phyloP scores from a whole-genome alignment of 2,329 filamentous ascomycete genomes.

The Ophiostoma sp. region DNA sequence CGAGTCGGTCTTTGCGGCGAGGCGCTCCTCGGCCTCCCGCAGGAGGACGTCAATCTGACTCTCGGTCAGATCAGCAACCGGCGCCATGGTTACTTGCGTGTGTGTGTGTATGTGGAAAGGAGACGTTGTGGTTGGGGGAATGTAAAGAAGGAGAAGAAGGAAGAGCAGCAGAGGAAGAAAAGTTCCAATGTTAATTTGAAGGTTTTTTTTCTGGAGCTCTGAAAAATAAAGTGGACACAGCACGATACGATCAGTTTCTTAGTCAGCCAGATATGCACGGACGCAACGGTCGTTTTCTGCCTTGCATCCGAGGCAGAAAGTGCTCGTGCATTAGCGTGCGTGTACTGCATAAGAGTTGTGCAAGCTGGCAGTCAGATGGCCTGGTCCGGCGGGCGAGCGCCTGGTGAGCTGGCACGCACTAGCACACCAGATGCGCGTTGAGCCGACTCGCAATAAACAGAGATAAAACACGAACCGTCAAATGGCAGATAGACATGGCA shows the following conservation, averaged over 20 bases:
- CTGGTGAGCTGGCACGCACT: background rate
- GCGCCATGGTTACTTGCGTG: constrained; percentile 27
- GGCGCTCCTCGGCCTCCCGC: constrained; percentile 37
- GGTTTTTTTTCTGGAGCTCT: constrained; percentile 14
- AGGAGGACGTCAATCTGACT: constrained; percentile 37
- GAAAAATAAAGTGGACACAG: background rate
- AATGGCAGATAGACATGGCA: background rate
- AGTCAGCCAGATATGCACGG: background rate
- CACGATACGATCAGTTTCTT: constrained; percentile 1
- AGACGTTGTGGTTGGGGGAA: constrained; percentile 15
- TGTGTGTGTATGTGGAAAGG: background rate
- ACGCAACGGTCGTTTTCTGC: background rate
- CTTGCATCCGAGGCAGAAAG: background rate
- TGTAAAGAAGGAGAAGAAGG: background rate
- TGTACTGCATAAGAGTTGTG: constrained; percentile 3
- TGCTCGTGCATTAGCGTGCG: constrained; percentile 2
- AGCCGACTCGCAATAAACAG: too few species aligned
- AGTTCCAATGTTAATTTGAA: background rate
- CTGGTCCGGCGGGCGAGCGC: background rate
- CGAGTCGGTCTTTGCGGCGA: constrained; percentile 29
- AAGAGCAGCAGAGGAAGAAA: constrained; percentile 7
- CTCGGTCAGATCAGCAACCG: constrained; percentile 32
- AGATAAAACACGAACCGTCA: too few species aligned
- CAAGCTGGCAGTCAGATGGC: background rate
- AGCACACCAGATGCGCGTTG: background rate